These are phyloP conservation scores for Leccinum variicolor DNA, from an alignment of 768 basidiomycete genomes.

Conservation along the genomic window DNA sequence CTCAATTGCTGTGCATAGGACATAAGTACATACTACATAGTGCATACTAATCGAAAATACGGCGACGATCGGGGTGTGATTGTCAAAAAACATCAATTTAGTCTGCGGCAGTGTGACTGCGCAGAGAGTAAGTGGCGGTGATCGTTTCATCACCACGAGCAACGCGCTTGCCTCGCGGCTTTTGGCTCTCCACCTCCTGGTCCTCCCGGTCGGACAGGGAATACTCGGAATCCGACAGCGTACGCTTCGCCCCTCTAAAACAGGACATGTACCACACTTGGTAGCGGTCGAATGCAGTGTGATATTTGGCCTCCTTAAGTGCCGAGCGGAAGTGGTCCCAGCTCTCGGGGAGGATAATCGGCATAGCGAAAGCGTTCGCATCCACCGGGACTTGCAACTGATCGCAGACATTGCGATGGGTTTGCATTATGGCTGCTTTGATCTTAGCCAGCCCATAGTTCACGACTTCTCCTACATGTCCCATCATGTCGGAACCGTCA, in stretches of 20 bases:
- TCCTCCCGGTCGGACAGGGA: background rate
- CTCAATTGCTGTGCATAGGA: too few species aligned
- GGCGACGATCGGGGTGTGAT: background rate
- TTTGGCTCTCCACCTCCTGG: background rate
- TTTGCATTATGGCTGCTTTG: background rate
- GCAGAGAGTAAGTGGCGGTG: background rate
- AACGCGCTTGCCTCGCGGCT: background rate
- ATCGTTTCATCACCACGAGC: background rate
- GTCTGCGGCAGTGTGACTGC: background rate
- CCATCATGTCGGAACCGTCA: background rate
- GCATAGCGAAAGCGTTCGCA: background rate
- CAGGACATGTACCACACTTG: background rate
- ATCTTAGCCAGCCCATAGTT: background rate
- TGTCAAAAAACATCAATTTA: background rate
- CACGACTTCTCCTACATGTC: background rate
- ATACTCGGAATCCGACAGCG: background rate
- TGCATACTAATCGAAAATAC: too few species aligned
- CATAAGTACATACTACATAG: too few species aligned
- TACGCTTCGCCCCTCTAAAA: background rate
- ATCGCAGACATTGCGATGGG: background rate
- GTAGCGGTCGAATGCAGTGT: background rate
- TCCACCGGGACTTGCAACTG: background rate
- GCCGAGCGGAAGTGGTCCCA: background rate
- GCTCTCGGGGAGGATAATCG: background rate
- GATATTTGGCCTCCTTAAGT: background rate